Percentiles rank a stretch among this genome's conserved stretches.
These are phyloP conservation scores for Aspergillus wentii DNA, from an alignment of 495 filamentous ascomycete species.

Conservation along the genomic window DNA sequence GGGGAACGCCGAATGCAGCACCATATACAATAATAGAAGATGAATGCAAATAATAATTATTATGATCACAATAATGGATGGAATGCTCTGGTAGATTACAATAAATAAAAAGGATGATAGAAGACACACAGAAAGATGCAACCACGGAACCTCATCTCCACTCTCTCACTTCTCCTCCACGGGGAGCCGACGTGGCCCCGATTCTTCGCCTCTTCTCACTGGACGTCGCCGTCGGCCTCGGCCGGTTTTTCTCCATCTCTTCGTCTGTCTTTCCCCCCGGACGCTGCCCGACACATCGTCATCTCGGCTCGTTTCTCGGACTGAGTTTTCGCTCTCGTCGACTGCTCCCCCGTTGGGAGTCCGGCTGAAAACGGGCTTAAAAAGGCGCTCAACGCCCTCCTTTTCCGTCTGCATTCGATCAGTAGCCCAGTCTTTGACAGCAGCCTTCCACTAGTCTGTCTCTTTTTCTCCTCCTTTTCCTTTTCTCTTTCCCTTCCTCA, in stretches of 20 bases:
- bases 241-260: too few species aligned
- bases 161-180: too few species aligned
- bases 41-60: neutral
- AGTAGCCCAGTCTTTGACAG: neutral
- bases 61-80: neutral
- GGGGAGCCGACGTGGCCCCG: too few species aligned
- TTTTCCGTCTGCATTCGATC: neutral
- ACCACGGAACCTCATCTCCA: too few species aligned
- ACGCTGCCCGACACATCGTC: too few species aligned
- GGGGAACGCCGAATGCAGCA: neutral
- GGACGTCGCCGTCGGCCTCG: too few species aligned
- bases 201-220: too few species aligned
- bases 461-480: neutral
- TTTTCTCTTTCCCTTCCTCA: neutral
- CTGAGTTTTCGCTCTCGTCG: neutral
- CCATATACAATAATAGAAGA: neutral
- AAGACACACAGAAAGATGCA: too few species aligned
- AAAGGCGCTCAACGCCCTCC: too few species aligned
- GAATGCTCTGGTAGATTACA: neutral
- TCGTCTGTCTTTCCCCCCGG: too few species aligned
- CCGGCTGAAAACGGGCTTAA: neutral
- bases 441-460: neutral
- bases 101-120: too few species aligned
- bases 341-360: neutral
- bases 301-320: neutral